Evolutionary conservation across 495 filamentous ascomycete genomes (phyloP).

Genomic region (Bacidia rubella): DNA sequence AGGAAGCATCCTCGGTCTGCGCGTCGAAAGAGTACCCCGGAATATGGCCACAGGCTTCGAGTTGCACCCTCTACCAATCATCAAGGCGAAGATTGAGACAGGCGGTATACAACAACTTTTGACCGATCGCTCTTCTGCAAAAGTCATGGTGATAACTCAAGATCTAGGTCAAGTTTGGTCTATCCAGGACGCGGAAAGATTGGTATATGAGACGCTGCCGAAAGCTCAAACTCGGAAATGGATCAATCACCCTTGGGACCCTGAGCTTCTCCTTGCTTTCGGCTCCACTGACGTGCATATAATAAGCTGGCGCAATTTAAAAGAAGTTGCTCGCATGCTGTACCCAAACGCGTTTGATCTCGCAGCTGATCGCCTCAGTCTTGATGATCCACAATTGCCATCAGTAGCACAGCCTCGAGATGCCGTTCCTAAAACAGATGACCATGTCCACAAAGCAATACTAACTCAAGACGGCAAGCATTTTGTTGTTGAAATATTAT

Average conservation of each 20-base stretch:
- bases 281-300: background rate
- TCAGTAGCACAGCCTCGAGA: background rate
- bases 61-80: background rate
- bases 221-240: constrained; percentile 1
- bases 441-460: background rate
- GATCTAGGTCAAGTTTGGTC: constrained; percentile 10
- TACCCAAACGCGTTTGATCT: background rate
- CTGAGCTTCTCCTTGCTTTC: constrained; percentile 2
- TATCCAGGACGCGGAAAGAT: background rate
- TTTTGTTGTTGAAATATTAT: background rate
- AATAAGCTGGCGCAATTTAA: constrained; percentile 7
- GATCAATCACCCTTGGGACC: constrained; percentile 7
- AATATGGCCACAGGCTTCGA: background rate
- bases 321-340: background rate
- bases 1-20: constrained; percentile 7
- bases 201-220: background rate
- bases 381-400: background rate
- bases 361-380: background rate
- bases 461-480: background rate
- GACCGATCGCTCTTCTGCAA: constrained; percentile 1
- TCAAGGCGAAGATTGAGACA: background rate
- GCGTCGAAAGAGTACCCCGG: background rate
- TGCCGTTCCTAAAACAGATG: background rate
- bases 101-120: constrained; percentile 9
- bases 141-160: constrained; percentile 9